Evolutionary conservation across 148 eudicot genomes (phyloP).

Genomic region (Chenopodium formosanum): DNA sequence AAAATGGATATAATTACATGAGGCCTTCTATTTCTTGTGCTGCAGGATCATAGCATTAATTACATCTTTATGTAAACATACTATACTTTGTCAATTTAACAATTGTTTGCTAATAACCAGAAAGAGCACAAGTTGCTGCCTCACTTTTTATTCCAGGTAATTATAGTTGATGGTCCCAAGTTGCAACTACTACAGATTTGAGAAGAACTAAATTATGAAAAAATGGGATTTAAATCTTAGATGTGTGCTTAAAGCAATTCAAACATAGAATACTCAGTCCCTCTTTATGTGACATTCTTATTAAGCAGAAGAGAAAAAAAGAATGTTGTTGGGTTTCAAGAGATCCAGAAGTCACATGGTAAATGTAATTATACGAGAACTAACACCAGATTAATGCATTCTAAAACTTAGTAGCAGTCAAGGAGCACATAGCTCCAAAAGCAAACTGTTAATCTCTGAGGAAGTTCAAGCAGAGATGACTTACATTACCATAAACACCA

Average conservation of each 20-base stretch:
- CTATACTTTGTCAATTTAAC: background rate
- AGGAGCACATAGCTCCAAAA: background rate
- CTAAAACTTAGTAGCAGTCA: background rate
- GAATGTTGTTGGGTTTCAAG: no score
- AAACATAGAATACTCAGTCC: no score
- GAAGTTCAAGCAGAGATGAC: slow-evolving; percentile 15
- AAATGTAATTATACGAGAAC: background rate
- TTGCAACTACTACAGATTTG: no score
- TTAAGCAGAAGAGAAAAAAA: no score
- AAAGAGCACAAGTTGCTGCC: background rate
- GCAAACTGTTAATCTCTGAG: background rate
- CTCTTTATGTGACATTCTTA: no score
- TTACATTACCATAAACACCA: slow-evolving; percentile 69
- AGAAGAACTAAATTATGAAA: no score
- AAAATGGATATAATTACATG: background rate
- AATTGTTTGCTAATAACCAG: background rate
- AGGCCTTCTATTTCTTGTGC: background rate
- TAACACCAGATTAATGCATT: background rate
- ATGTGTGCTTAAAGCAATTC: no score
- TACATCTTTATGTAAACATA: background rate
- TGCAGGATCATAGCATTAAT: background rate
- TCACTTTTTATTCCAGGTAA: no score
- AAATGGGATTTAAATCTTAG: no score
- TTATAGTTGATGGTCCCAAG: no score
- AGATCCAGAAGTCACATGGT: background rate